A percentile compares a stretch with the other conserved stretches of the same genome.
These are phyloP conservation scores for Chenopodium quinoa DNA, from an alignment of 148 eudicot genomes.

Conservation along the genomic window DNA sequence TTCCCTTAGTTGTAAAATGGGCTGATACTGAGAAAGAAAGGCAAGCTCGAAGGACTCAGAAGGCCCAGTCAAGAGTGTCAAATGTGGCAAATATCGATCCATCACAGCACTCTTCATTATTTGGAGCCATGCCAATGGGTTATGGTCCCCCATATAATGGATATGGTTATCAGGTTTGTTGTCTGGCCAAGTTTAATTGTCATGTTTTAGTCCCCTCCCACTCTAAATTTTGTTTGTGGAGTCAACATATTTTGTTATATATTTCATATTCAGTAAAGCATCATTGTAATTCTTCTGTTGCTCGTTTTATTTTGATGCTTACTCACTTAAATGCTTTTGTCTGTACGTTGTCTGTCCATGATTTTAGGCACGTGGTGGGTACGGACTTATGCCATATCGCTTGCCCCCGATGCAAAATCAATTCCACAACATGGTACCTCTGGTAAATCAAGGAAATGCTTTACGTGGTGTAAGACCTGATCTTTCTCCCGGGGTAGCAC, in stretches of 20 bases:
- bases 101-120: constrained; percentile 55
- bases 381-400: constrained; percentile 83
- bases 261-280: neutral
- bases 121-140: constrained; percentile 82
- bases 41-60: constrained; percentile 82
- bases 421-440: constrained; percentile 48
- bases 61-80: constrained; percentile 54
- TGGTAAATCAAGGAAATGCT: constrained; percentile 59
- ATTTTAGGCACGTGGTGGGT: constrained; percentile 73
- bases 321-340: neutral
- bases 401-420: constrained; percentile 75
- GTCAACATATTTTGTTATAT: neutral
- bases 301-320: neutral
- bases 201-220: neutral
- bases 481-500: constrained; percentile 53
- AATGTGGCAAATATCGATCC: constrained; percentile 48
- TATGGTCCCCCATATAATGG: constrained; percentile 77
- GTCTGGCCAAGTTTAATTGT: neutral
- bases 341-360: constrained; percentile 20
- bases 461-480: constrained; percentile 64
- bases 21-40: constrained; percentile 98
- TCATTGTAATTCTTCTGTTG: neutral
- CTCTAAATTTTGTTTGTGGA: neutral
- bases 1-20: constrained; percentile 95
- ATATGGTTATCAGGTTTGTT: constrained; percentile 93